Evolutionary conservation across 2,329 filamentous ascomycete genomes (phyloP).

Genomic region (Diaporthe sp.): DNA sequence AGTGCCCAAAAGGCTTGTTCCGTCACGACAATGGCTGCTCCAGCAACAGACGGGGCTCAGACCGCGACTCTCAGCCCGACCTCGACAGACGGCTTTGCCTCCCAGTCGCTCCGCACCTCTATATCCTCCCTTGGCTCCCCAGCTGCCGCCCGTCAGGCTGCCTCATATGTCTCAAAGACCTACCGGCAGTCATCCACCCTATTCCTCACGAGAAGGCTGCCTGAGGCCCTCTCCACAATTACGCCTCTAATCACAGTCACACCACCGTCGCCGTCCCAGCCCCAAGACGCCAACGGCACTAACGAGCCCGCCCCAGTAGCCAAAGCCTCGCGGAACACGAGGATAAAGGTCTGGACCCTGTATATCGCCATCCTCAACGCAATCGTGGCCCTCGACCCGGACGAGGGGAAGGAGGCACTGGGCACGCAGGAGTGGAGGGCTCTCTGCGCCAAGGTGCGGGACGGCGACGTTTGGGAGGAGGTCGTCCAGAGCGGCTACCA

Average conservation of each 20-base stretch:
- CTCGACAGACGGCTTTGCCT: slow-evolving; percentile 56
- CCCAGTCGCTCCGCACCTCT: slow-evolving; percentile 67
- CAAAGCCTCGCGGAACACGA: slow-evolving; percentile 80
- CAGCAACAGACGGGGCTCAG: slow-evolving; percentile 49
- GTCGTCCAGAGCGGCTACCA: slow-evolving; percentile 89
- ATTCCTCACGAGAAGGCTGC: slow-evolving; percentile 92
- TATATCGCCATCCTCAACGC: slow-evolving; percentile 95
- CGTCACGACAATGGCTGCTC: slow-evolving; percentile 24
- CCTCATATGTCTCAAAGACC: slow-evolving; percentile 85
- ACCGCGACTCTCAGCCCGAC: slow-evolving; percentile 58
- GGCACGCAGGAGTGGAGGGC: slow-evolving; percentile 86
- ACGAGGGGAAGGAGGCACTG: slow-evolving; percentile 91
- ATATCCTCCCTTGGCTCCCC: slow-evolving; percentile 76
- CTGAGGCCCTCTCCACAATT: slow-evolving; percentile 88
- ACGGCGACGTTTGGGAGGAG: slow-evolving; percentile 94
- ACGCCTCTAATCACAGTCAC: slow-evolving; percentile 77
- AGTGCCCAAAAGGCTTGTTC: background rate
- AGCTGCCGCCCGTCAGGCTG: slow-evolving; percentile 67
- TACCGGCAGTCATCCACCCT: slow-evolving; percentile 95
- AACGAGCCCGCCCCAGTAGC: slow-evolving; percentile 77
- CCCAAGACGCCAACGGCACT: slow-evolving; percentile 53
- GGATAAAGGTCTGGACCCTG: slow-evolving; percentile 97
- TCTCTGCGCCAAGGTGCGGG: slow-evolving; percentile 84
- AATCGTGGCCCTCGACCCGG: slow-evolving; percentile 86
- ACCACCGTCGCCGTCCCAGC: slow-evolving; percentile 55